Conservation (phyloP, 176 grass and related monocot genomes). For the Triticum monococcum region DNA sequence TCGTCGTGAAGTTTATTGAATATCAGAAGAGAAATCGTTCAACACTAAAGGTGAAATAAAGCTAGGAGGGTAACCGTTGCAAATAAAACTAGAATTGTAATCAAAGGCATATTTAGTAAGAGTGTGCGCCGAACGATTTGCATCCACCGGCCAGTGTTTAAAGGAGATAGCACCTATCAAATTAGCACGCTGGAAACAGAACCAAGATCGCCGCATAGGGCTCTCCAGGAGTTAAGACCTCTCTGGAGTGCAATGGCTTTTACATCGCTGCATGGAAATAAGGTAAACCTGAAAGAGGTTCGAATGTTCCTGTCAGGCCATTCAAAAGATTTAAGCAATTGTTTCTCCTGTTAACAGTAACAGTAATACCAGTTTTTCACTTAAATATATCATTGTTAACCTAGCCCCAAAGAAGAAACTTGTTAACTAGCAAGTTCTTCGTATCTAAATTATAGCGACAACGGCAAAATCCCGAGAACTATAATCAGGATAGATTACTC, state of each 20-base stretch:
- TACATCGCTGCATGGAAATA: background rate
- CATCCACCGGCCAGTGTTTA: too few relatives aligned
- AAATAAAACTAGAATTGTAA: too few relatives aligned
- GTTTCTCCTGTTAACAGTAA: background rate
- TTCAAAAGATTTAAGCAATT: background rate
- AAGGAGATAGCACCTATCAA: too few relatives aligned
- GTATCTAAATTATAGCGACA: background rate
- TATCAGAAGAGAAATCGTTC: too few relatives aligned
- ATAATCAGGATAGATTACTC: background rate
- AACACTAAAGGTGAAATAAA: too few relatives aligned
- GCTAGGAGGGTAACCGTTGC: too few relatives aligned
- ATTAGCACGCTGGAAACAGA: too few relatives aligned
- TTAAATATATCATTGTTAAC: background rate
- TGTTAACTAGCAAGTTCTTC: background rate
- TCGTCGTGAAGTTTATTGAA: too few relatives aligned
- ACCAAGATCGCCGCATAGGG: background rate
- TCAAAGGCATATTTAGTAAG: too few relatives aligned
- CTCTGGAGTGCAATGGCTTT: background rate
- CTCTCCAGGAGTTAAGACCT: background rate
- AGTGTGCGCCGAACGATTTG: too few relatives aligned
- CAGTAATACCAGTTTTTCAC: background rate
- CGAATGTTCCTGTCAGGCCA: background rate
- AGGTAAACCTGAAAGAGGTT: background rate
- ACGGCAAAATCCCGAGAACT: background rate
- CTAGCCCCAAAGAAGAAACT: background rate